phyloP scores from a whole-genome alignment of 2,329 filamentous ascomycete species.

The Ophiostoma tasmaniense region DNA sequence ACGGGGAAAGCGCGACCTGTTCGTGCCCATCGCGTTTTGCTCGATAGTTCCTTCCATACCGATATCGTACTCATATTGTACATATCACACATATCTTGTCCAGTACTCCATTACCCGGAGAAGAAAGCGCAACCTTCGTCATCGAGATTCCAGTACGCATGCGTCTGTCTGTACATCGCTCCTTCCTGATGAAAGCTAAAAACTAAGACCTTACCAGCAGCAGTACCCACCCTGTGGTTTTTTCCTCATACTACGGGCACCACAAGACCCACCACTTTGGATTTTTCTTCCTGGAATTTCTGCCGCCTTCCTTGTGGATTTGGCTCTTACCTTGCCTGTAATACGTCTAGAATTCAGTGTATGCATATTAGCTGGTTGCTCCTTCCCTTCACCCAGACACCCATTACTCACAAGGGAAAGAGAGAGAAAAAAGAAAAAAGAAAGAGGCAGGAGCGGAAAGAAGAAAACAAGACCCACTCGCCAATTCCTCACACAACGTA shows the following conservation, averaged over 20 bases:
- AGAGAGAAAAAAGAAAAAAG: background rate
- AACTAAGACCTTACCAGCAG: background rate
- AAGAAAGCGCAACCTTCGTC: conserved; percentile 10
- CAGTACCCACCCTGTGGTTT: conserved; percentile 6
- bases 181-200: background rate
- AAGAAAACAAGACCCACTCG: conserved; percentile 10
- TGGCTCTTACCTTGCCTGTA: background rate
- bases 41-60: background rate
- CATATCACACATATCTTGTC: background rate
- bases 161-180: background rate
- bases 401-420: background rate
- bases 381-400: conserved; percentile 7
- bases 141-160: conserved; percentile 2
- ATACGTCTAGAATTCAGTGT: background rate
- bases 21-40: background rate
- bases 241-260: background rate
- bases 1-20: background rate
- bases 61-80: background rate
- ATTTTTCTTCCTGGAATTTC: conserved; percentile 20
- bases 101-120: background rate
- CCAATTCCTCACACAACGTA: conserved; percentile 10
- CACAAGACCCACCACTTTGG: conserved; percentile 12
- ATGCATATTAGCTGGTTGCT: background rate
- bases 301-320: conserved; percentile 17
- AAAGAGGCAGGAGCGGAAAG: conserved; percentile 5